Base-by-base conservation (phyloP, 257 asterid species). In the Schizonepeta tenuifolia region DNA sequence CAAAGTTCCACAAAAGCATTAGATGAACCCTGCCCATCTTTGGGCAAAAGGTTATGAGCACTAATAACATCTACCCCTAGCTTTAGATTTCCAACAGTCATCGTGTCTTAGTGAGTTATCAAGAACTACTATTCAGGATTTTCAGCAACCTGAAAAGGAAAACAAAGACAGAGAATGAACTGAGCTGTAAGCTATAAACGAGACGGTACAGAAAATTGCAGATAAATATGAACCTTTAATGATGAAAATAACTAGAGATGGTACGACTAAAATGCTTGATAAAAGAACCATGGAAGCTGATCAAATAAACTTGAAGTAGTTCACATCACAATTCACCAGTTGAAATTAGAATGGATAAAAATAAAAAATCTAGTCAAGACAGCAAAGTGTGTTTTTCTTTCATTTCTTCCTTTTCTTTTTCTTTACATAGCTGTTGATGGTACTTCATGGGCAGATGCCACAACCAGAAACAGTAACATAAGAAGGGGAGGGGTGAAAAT, bases 11-110 rank as follows among this genome's bases (percentile, higher is more conserved):
- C 97, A 59, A 76, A 91, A 53, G 98, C 73, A 70, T 82, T 90
- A 21, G 97, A 90, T 6, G 98, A 93, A 63, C 98, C 98, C 69
- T 90, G 93, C 3, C 98, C 97, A 28, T 93, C 96, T 79, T 93
- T 93, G 6, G 98, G 89, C 60, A 93, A 74, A 73, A 93, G 98
- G 76, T 86, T 89, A 55, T 90, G 96, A 38, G 98, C 97, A 28
- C 90, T 78, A 21, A 90, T 77, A 22, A 93, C 85, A 14, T 93
- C 96, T 6, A 90, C 96, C 10, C 97, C 97, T 2, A 93, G 85
- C 88, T 93, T 93, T 64, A 90, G 78, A 82, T 81, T 87, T 68
- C 83, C 83, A 40, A 86, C 33, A 70, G 87, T 69, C 97, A 87
- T 89, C 31, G 56, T 55, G 8, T 11, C 31, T 36, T 40, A 15